Percentiles rank a stretch among this genome's conserved stretches.
Conservation (phyloP, 2,329 filamentous ascomycete species). For the Stachybotrys elegans region DNA sequence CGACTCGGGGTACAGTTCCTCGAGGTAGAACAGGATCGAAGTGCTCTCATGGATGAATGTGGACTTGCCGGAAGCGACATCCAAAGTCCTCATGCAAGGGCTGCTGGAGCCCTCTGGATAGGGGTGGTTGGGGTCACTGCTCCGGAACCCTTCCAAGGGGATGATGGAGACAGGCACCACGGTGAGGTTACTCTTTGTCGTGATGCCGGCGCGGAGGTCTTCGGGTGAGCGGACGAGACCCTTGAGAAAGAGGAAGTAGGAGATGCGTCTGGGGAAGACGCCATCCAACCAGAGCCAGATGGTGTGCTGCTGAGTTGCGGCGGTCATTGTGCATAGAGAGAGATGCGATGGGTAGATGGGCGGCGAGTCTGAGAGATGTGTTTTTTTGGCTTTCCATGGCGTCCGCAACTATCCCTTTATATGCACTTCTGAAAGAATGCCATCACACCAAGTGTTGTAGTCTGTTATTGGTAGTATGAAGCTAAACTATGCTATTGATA, state of each 20-base stretch:
- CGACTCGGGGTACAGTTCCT: neutral
- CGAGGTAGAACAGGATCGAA: constrained; percentile 1
- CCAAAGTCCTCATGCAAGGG: neutral
- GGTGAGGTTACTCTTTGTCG: neutral
- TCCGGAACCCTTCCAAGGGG: neutral
- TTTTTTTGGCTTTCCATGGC: too few species aligned
- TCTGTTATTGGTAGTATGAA: too few species aligned
- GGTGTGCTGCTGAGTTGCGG: neutral
- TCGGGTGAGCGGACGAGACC: neutral
- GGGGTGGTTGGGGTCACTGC: neutral
- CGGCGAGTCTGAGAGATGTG: too few species aligned
- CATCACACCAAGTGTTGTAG: too few species aligned
- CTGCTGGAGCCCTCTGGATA: neutral
- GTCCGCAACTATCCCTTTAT: too few species aligned
- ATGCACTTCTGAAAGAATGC: too few species aligned
- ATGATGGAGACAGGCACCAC: neutral
- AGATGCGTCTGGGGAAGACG: neutral
- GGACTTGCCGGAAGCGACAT: neutral
- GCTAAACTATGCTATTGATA: too few species aligned
- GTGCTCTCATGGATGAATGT: constrained; percentile 2
- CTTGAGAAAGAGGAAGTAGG: constrained; percentile 1
- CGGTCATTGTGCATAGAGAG: too few species aligned
- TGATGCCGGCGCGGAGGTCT: neutral
- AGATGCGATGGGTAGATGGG: too few species aligned
- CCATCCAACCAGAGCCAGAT: constrained; percentile 4